Percentiles rank a stretch among this genome's conserved stretches.
These are phyloP conservation scores for Candida rishiriensis DNA, from an alignment of 805 yeast species.

Conservation along the genomic window DNA sequence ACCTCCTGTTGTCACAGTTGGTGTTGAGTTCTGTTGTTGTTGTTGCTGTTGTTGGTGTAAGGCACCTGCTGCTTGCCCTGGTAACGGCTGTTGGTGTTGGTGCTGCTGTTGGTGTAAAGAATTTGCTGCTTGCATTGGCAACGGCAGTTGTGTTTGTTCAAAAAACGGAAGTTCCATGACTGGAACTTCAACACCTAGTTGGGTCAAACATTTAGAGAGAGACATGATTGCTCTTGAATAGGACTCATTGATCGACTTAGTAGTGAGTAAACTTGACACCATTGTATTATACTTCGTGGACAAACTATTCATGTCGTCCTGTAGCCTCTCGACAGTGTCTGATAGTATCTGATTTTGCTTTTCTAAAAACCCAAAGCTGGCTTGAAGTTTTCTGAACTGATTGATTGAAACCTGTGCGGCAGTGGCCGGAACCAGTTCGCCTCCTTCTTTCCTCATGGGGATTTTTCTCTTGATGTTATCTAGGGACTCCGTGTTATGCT, in stretches of 20 bases:
- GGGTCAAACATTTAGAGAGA: conserved; percentile 45
- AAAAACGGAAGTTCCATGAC: conserved; percentile 50
- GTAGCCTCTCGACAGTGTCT: conserved; percentile 31
- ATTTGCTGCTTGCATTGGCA: conserved; percentile 1
- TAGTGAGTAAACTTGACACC: conserved; percentile 53
- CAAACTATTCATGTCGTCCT: conserved; percentile 36
- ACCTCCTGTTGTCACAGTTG: conserved; percentile 1
- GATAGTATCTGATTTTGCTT: conserved; percentile 24
- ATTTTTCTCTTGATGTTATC: conserved; percentile 86
- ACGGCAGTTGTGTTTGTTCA: conserved; percentile 9
- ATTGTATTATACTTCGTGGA: conserved; percentile 60
- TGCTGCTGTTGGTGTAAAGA: background rate
- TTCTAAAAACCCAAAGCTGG: conserved; percentile 27
- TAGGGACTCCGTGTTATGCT: conserved; percentile 70
- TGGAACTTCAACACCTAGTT: conserved; percentile 66
- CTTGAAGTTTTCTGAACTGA: conserved; percentile 23
- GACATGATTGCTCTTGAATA: conserved; percentile 47
- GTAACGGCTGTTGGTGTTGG: background rate
- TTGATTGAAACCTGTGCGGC: conserved; percentile 17
- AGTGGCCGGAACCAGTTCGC: conserved; percentile 3
- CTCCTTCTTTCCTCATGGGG: conserved; percentile 38
- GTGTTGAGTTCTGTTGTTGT: background rate
- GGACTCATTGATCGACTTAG: conserved; percentile 55
- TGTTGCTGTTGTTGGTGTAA: no score
- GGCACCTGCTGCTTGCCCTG: background rate